A percentile compares a stretch with the other conserved stretches of the same genome.
Evolutionary conservation across 148 eudicot species (phyloP).

Genomic region (Chenopodium quinoa): DNA sequence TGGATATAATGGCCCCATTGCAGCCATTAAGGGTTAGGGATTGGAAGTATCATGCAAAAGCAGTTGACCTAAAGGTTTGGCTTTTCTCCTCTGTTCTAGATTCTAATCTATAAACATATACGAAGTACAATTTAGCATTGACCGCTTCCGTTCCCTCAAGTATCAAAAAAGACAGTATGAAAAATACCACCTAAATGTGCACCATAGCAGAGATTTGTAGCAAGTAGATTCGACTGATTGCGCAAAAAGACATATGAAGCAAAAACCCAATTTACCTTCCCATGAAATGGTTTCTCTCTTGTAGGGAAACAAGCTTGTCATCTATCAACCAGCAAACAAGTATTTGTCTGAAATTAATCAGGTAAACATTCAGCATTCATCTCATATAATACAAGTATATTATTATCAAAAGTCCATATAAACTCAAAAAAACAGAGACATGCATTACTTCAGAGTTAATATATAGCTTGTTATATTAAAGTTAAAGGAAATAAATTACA

Average conservation of each 20-base stretch:
- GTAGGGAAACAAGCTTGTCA: conserved; percentile 51
- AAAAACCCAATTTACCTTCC: conserved; percentile 6
- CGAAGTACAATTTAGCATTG: not conserved
- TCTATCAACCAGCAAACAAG: conserved; percentile 60
- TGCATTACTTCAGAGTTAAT: not conserved
- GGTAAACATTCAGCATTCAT: conserved; percentile 30
- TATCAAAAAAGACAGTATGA: not conserved
- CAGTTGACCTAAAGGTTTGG: conserved; percentile 37
- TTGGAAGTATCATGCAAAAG: conserved; percentile 32
- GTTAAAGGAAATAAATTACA: no score
- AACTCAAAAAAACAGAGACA: not conserved
- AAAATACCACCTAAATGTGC: not conserved
- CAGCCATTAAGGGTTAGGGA: conserved; percentile 33
- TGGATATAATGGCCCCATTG: conserved; percentile 61
- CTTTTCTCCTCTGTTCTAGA: not conserved
- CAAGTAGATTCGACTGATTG: not conserved
- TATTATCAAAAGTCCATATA: not conserved
- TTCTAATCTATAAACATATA: not conserved
- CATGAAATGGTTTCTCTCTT: conserved; percentile 15
- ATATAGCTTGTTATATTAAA: no score
- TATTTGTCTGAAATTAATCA: conserved; percentile 45
- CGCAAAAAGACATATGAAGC: not conserved
- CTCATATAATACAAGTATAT: not conserved
- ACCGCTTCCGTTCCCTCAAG: not conserved
- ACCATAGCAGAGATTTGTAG: not conserved